Conservation (phyloP, 495 filamentous ascomycete species). For the Stereocaulon alpinum region DNA sequence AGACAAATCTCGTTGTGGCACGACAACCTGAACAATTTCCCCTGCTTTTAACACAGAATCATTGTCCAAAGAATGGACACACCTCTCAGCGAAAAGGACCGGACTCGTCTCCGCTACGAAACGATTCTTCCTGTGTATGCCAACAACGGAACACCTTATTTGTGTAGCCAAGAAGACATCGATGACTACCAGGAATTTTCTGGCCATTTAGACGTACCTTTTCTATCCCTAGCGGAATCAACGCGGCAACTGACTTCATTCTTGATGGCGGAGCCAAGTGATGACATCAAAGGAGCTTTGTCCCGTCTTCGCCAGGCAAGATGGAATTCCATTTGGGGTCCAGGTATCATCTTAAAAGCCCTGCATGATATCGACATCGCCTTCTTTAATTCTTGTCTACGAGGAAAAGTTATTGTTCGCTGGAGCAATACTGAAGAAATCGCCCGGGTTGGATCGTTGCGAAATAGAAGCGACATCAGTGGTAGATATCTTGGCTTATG, state of each 20-base stretch:
- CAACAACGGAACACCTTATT: not conserved
- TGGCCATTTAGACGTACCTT: not conserved
- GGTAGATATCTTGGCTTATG: too few species aligned
- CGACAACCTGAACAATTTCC: too few species aligned
- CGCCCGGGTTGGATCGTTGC: not conserved
- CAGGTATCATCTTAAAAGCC: not conserved
- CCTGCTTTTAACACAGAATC: too few species aligned
- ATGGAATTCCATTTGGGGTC: not conserved
- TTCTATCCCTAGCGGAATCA: not conserved
- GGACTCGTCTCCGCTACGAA: not conserved
- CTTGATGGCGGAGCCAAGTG: not conserved
- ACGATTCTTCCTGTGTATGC: not conserved
- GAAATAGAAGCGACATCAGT: not conserved
- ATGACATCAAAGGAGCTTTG: not conserved
- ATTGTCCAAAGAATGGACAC: too few species aligned
- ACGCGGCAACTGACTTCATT: not conserved
- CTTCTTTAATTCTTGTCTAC: not conserved
- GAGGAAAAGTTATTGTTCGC: not conserved
- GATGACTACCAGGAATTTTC: not conserved
- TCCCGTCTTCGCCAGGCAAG: not conserved
- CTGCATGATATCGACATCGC: slow-evolving; percentile 4
- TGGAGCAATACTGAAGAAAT: not conserved
- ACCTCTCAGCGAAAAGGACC: too few species aligned
- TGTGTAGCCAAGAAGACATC: not conserved
- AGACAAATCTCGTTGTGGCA: too few species aligned